These are phyloP conservation scores for Penicillium macrosclerotiorum DNA, from an alignment of 495 filamentous ascomycete genomes.

Conservation along the genomic window DNA sequence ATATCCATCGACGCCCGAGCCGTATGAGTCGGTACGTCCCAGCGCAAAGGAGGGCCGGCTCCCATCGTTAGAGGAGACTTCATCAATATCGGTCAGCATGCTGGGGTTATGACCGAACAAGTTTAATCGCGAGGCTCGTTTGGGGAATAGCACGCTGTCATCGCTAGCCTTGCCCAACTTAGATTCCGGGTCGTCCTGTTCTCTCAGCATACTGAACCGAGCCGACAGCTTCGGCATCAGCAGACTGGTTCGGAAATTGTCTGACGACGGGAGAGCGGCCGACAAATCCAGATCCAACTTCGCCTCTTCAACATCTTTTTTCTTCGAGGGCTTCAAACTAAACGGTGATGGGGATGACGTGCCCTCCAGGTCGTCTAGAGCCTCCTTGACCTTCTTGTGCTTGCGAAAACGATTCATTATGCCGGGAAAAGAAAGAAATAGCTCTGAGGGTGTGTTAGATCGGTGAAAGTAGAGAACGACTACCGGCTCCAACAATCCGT, in stretches of 20 bases:
- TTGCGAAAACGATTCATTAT: slow-evolving; percentile 75
- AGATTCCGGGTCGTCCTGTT: slow-evolving; percentile 86
- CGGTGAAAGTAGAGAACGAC: slow-evolving; percentile 3
- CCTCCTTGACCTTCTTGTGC: slow-evolving; percentile 53
- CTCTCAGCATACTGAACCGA: slow-evolving; percentile 92
- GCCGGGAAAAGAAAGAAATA: too few relatives aligned
- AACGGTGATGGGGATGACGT: slow-evolving; percentile 20
- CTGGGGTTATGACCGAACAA: slow-evolving; percentile 46
- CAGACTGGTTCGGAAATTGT: slow-evolving; percentile 95
- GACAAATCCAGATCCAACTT: slow-evolving; percentile 71
- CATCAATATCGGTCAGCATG: slow-evolving; percentile 80
- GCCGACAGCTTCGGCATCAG: slow-evolving; percentile 94
- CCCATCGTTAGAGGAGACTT: slow-evolving; percentile 76
- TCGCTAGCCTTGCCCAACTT: slow-evolving; percentile 91
- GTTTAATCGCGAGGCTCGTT: slow-evolving; percentile 70
- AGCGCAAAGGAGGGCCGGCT: slow-evolving; percentile 57
- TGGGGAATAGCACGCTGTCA: slow-evolving; percentile 85
- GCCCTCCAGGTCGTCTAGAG: slow-evolving; percentile 16
- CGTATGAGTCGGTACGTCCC: slow-evolving; percentile 50
- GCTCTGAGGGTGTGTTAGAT: background rate
- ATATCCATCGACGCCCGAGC: slow-evolving; percentile 51
- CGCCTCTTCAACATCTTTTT: slow-evolving; percentile 51
- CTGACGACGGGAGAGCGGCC: slow-evolving; percentile 70
- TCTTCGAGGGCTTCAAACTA: slow-evolving; percentile 49
- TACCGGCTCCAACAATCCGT: slow-evolving; percentile 2